Conservation (phyloP, 2,329 filamentous ascomycete species). For the Cryphonectria parasitica region DNA sequence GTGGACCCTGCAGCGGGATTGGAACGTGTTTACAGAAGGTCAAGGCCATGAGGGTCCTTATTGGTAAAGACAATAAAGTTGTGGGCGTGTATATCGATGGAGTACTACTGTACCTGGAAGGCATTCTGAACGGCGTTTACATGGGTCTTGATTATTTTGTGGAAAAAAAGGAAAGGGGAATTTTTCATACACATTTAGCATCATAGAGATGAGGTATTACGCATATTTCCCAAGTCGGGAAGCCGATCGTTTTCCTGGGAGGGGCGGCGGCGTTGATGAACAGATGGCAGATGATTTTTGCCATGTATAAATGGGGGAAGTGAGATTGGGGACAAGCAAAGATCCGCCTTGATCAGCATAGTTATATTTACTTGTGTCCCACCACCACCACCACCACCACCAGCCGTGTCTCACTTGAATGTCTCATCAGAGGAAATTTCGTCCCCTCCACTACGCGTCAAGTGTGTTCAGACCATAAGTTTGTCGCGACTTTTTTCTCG, state of each 20-base stretch:
- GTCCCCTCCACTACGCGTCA: background rate
- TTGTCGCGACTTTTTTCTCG: too few relatives aligned
- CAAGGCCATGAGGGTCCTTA: slow-evolving; percentile 32
- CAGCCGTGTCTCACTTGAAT: background rate
- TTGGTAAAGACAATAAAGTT: background rate
- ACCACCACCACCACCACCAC: too few relatives aligned
- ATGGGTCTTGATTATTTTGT: background rate
- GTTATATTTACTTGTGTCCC: background rate
- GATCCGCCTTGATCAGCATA: background rate
- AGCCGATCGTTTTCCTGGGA: background rate
- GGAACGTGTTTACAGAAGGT: slow-evolving; percentile 35
- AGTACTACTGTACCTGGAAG: background rate
- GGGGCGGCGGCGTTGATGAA: background rate
- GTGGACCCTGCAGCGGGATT: slow-evolving; percentile 45
- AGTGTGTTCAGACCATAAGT: too few relatives aligned
- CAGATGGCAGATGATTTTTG: background rate
- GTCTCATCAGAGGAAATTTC: background rate
- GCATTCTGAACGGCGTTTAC: slow-evolving; percentile 8
- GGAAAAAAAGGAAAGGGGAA: background rate
- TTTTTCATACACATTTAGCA: background rate
- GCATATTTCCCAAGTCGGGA: background rate
- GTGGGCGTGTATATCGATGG: background rate
- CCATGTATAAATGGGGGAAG: background rate
- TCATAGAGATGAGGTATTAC: background rate
- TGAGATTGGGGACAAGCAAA: background rate